phyloP scores from a whole-genome alignment of 257 asterid genomes.

The Cinchona pubescens region DNA sequence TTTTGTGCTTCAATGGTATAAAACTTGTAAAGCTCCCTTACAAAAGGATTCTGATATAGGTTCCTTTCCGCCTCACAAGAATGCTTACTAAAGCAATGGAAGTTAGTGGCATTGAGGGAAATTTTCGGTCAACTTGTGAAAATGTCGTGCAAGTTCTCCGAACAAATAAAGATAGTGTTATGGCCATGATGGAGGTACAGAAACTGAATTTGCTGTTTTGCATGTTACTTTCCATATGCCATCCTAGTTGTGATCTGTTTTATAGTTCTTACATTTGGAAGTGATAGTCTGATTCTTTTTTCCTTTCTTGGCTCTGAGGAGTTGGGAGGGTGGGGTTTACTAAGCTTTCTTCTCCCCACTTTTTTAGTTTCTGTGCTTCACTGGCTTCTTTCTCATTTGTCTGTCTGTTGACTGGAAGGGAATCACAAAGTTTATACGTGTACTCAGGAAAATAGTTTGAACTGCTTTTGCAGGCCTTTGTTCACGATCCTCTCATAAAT shows the following conservation, averaged over 20 bases:
- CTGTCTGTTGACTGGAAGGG: neutral
- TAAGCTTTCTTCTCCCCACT: neutral
- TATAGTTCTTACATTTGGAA: neutral
- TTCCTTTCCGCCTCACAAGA: constrained; percentile 97
- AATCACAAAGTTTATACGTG: neutral
- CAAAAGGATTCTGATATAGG: constrained; percentile 45
- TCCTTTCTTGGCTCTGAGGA: neutral
- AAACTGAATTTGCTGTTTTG: constrained; percentile 5
- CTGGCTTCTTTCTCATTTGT: neutral
- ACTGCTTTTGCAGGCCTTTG: constrained; percentile 73
- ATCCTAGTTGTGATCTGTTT: neutral
- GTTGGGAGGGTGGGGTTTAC: neutral
- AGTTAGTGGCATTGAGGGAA: constrained; percentile 98
- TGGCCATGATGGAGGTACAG: constrained; percentile 99
- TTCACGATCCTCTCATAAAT: constrained; percentile 95
- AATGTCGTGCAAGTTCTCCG: constrained; percentile 97
- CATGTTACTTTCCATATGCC: neutral
- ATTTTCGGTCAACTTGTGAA: constrained; percentile 95
- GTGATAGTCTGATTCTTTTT: neutral
- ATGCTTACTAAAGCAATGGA: constrained; percentile 99
- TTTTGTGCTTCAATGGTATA: constrained; percentile 7
- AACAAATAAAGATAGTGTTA: constrained; percentile 86
- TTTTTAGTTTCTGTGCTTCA: neutral
- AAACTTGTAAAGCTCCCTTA: constrained; percentile 2
- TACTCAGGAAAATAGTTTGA: neutral